Percentiles rank a stretch among this genome's conserved stretches.
phyloP scores from a whole-genome alignment of 73 alveolate species.

The Effrenium voratum region DNA sequence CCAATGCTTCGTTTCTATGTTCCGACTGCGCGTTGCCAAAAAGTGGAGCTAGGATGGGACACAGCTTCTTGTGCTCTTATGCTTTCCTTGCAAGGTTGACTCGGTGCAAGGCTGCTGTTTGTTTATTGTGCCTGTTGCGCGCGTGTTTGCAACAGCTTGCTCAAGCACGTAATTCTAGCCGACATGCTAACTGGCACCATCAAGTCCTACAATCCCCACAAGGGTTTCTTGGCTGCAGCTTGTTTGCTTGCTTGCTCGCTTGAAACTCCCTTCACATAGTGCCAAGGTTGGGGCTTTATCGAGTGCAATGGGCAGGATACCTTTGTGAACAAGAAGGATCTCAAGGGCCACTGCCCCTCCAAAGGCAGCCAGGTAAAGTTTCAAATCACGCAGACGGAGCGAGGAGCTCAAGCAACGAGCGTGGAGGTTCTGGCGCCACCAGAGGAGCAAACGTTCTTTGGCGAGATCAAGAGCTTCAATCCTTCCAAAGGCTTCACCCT shows the following conservation, averaged over 20 bases:
- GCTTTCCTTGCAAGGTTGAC: not conserved
- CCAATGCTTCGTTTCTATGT: not conserved
- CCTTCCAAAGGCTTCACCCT: constrained; percentile 31
- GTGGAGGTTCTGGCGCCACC: constrained; percentile 11
- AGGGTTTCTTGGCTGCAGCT: constrained; percentile 69
- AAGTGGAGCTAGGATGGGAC: too few relatives aligned
- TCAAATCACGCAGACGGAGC: constrained; percentile 46
- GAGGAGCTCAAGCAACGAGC: constrained; percentile 80
- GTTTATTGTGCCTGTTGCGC: too few relatives aligned
- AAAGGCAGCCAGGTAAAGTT: constrained; percentile 73
- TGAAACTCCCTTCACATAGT: not conserved
- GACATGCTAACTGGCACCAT: constrained; percentile 92
- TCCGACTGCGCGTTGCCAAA: not conserved
- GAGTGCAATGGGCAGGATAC: constrained; percentile 88
- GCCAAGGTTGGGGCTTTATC: constrained; percentile 79
- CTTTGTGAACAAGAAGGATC: constrained; percentile 84
- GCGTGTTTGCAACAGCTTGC: too few relatives aligned
- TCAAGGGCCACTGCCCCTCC: constrained; percentile 84
- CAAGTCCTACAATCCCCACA: constrained; percentile 93
- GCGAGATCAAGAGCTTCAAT: constrained; percentile 88
- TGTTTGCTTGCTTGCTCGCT: not conserved
- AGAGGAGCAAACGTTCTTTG: constrained; percentile 54
- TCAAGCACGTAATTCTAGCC: not conserved
- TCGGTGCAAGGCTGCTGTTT: too few relatives aligned
- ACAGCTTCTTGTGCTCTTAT: too few relatives aligned